phyloP scores from a whole-genome alignment of 345 rosid species.

The Litchi chinensis region DNA sequence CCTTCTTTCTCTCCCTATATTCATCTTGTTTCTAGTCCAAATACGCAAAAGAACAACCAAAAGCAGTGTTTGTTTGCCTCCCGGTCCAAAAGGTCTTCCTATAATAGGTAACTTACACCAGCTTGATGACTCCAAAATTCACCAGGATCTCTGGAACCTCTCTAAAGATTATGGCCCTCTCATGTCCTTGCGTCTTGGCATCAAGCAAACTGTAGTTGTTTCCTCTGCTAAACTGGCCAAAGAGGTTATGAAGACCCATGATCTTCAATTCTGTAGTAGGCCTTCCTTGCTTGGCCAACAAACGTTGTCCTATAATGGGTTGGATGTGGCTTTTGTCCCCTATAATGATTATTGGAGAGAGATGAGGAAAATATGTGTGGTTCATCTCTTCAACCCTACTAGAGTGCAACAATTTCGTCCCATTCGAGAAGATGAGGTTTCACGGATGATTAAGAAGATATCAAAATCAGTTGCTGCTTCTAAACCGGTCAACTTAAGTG shows the following conservation, averaged over 20 bases:
- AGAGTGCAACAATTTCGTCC: conserved; percentile 20
- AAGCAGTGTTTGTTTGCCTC: conserved; percentile 9
- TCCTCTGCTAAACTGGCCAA: conserved; percentile 34
- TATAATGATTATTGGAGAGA: conserved; percentile 32
- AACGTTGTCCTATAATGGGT: neutral
- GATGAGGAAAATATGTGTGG: conserved; percentile 27
- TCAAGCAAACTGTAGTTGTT: conserved; percentile 17
- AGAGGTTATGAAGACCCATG: conserved; percentile 31
- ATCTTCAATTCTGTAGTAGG: conserved; percentile 30
- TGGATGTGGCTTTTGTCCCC: conserved; percentile 32
- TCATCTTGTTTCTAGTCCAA: conserved; percentile 11
- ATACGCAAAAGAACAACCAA: conserved; percentile 1
- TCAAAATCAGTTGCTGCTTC: neutral
- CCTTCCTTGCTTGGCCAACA: conserved; percentile 14
- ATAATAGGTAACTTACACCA: neutral
- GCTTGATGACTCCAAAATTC: conserved; percentile 5
- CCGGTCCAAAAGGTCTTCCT: conserved; percentile 34
- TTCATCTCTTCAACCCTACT: conserved; percentile 31
- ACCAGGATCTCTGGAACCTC: conserved; percentile 30
- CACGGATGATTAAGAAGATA: conserved; percentile 26
- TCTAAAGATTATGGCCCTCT: conserved; percentile 34
- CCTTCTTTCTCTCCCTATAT: conserved; percentile 10
- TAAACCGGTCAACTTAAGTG: conserved; percentile 15
- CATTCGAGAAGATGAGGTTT: conserved; percentile 31
- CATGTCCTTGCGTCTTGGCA: conserved; percentile 33